Conservation (phyloP, 148 eudicot species). For the Vaccinium macrocarpon region DNA sequence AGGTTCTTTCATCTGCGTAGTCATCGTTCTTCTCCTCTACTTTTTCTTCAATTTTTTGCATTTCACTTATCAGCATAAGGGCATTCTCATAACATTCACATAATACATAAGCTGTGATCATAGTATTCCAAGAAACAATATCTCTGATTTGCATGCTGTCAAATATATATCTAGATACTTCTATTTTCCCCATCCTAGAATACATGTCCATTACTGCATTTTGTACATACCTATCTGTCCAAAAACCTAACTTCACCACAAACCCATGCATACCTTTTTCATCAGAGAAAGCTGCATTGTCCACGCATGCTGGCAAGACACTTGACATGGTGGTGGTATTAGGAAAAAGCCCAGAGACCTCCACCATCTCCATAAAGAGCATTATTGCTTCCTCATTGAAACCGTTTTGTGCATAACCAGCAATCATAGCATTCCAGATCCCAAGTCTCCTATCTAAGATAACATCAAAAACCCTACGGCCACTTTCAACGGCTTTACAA, state of each 20-base stretch:
- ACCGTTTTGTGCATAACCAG: slow-evolving; percentile 79
- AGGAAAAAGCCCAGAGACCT: slow-evolving; percentile 46
- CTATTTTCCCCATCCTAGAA: slow-evolving; percentile 66
- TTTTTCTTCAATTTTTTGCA: slow-evolving; percentile 40
- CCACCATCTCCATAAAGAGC: slow-evolving; percentile 63
- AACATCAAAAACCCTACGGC: slow-evolving; percentile 46
- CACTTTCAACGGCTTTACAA: slow-evolving; percentile 60
- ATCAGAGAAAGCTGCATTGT: slow-evolving; percentile 48
- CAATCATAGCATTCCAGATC: slow-evolving; percentile 85
- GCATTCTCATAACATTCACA: slow-evolving; percentile 66
- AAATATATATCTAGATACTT: slow-evolving; percentile 53
- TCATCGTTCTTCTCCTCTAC: slow-evolving; percentile 20
- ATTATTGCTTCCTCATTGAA: slow-evolving; percentile 54
- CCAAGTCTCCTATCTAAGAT: slow-evolving; percentile 41
- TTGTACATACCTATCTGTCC: slow-evolving; percentile 50
- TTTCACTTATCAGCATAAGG: slow-evolving; percentile 53
- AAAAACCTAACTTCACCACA: slow-evolving; percentile 69
- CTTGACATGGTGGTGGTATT: slow-evolving; percentile 83
- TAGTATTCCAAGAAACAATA: slow-evolving; percentile 80
- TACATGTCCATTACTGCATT: slow-evolving; percentile 92
- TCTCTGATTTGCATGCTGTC: slow-evolving; percentile 61
- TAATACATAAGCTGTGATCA: slow-evolving; percentile 79
- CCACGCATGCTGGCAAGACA: slow-evolving; percentile 79
- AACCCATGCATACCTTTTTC: slow-evolving; percentile 73
- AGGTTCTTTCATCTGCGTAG: slow-evolving; percentile 19